A percentile compares a stretch with the other conserved stretches of the same genome.
Conservation (phyloP, 768 basidiomycete genomes). For the Rhizopogon vulgaris region DNA sequence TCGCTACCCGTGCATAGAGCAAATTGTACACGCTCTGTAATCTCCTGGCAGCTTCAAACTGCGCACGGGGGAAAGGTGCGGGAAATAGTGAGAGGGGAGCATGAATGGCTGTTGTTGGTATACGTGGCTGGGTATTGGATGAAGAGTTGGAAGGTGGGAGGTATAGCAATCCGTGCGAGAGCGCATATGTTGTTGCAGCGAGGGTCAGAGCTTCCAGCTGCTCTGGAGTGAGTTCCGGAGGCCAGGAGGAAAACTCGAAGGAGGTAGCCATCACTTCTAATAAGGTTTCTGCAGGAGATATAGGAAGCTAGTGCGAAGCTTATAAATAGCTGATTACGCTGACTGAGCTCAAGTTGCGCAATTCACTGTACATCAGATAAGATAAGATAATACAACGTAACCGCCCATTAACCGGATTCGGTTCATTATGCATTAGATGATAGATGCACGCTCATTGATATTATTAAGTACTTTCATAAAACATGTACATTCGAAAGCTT, state of each 20-base stretch:
- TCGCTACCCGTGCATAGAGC: slow-evolving; percentile 78
- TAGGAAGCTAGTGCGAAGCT: too few species aligned
- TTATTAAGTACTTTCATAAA: too few species aligned
- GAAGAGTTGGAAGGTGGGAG: slow-evolving; percentile 45
- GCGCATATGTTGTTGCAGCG: slow-evolving; percentile 74
- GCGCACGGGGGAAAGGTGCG: slow-evolving; percentile 69
- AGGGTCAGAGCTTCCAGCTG: slow-evolving; percentile 57
- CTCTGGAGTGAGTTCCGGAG: slow-evolving; percentile 53
- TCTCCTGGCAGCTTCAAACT: slow-evolving; percentile 59
- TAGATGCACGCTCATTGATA: too few species aligned
- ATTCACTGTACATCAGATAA: too few species aligned
- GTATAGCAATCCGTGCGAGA: slow-evolving; percentile 82
- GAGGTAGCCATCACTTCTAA: slow-evolving; percentile 10
- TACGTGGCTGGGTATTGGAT: slow-evolving; percentile 33
- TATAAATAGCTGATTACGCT: too few species aligned
- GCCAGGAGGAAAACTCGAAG: slow-evolving; percentile 63
- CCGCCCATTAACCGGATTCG: too few species aligned
- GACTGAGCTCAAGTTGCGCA: too few species aligned
- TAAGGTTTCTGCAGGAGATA: too few species aligned
- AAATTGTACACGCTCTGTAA: slow-evolving; percentile 79
- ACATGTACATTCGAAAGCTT: too few species aligned
- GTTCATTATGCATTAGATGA: too few species aligned
- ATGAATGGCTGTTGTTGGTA: slow-evolving; percentile 71
- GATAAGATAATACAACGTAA: too few species aligned
- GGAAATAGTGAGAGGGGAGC: slow-evolving; percentile 89